Evolutionary conservation across 31 red algal genomes (phyloP), one percentile per base, ranked within the genome.

Genomic region (Porphyra umbilicalis): DNA sequence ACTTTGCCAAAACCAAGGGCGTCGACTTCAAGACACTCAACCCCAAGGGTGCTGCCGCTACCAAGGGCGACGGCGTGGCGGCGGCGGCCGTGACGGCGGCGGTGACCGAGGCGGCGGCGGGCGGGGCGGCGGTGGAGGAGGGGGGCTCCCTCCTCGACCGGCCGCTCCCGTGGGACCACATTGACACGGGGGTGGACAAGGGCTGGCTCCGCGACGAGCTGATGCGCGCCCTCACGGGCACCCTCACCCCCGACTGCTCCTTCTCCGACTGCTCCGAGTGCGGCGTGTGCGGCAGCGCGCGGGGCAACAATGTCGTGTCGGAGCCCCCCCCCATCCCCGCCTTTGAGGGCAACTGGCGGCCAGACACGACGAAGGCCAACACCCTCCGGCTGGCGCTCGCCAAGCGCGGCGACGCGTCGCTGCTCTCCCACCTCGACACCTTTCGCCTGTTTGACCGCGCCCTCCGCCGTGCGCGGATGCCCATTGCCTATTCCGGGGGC

Each of bases 91-190:
- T 7, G 8, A 18, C 42, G 7, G 42, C 42, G 42, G 79, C 80
- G 32, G 1, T 2, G 20, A 25, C 80, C 29, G 6, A 6, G 20
- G 80, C 13, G 16, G 31, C 32, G 0, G 57, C 32, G 36, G 57
- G 25, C 25, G 57, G 57, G 25, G 0, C 11, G 13, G 57, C 57
- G 25, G 57, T 29, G 25, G 30, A 34, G 34, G 6, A 32, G 34
- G 25, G 34, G 20, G 75, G 46, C 16, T 85, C 83, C 32, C 92
- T 86, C 11, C 83, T 94, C 29, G 92, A 94, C 81, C 78, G 92
- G 16, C 87, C 92, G 38, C 46, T 94, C 34, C 92, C 92, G 36
- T 94, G 92, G 86, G 92, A 94, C 80, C 92, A 94, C 38, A 94
- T 94, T n/a, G 85, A 94, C 34, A 79, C 39, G 40, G 92, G 92